Evolutionary conservation across 495 filamentous ascomycete genomes (phyloP), one percentile per base, ranked within the genome.

Genomic region (Aspergillus incahuasiensis): DNA sequence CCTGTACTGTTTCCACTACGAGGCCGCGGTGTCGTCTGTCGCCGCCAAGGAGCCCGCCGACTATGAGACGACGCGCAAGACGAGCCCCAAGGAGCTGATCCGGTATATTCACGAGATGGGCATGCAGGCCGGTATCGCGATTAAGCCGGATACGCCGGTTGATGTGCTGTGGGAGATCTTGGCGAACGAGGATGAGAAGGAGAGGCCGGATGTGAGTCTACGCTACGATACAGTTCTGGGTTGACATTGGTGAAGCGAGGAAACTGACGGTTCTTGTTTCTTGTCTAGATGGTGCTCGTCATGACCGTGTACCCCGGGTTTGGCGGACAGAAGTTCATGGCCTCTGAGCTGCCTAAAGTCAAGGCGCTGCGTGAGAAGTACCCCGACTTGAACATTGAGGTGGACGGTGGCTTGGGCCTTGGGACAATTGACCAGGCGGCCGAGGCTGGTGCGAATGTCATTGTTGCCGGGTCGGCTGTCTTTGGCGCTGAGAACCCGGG

Each of bases 281-380:
- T 6, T 38, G n/a, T n/a, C 22, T 28, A 98, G 94, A 97, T 98
- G 95, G 90, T 95, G 22, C 85, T 98, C 9, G 86, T 98, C 38
- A 98, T 98, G 94, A 98, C 94, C 8, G 94, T 98, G 18, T 85
- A 98, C 71, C 94, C 94, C 18, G 94, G 94, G 50, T 98, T 97
- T 71, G 95, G 94, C 56, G 94, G 94, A 12, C 95, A 98, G 71
- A 96, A 95, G 68, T 98, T 98, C 82, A 96, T 97, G 88, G 86
- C 90, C 5, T 88, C 86, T 5, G 89, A 95, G 70, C 80, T 98
- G 61, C 95, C 94, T 60, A 98, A 98, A 73, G 95, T 98, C 30
- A 67, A 82, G 48, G 89, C 86, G 43, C 77, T 98, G 63, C 83
- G 95, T 48, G 74, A 86, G 65, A 82, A 84, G 43, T 98, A 96